Percentiles rank a stretch among this genome's conserved stretches.
phyloP scores from a whole-genome alignment of 164 flowering plant genomes.

The Umbellularia californica region DNA sequence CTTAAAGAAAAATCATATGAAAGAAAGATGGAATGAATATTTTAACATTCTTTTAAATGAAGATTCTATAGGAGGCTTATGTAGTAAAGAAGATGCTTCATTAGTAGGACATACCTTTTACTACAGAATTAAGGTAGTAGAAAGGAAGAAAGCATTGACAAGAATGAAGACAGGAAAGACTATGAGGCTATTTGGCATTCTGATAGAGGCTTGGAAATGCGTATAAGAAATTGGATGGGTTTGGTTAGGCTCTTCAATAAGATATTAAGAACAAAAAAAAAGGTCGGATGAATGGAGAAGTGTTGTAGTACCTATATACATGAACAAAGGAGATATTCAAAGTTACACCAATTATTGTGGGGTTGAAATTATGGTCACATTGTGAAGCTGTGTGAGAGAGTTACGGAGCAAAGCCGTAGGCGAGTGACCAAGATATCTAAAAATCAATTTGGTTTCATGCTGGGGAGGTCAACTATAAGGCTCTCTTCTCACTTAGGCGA shows the following conservation, averaged over 20 bases:
- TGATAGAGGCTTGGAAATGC: background rate
- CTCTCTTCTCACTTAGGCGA: background rate
- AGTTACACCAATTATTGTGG: background rate
- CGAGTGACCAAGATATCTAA: background rate
- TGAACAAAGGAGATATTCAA: slow-evolving; percentile 1
- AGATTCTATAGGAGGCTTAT: background rate
- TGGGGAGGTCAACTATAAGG: background rate
- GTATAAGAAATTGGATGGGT: background rate
- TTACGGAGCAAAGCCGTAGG: background rate
- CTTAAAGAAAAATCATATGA: background rate
- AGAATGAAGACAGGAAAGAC: background rate
- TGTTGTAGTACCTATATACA: background rate
- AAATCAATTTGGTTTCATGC: background rate
- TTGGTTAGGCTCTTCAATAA: background rate
- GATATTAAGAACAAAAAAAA: background rate
- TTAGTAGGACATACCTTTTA: background rate
- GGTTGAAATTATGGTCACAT: background rate
- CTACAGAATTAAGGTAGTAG: background rate
- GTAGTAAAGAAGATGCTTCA: background rate
- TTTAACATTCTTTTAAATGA: background rate
- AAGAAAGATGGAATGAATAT: background rate
- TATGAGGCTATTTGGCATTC: background rate
- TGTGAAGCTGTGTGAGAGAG: background rate
- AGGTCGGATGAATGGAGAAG: background rate
- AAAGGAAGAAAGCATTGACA: background rate